These are phyloP conservation scores for slime mould (Dictyostelium discoideum) DNA, from an alignment of 78 protist genomes.

Conservation along the genomic window DNA sequence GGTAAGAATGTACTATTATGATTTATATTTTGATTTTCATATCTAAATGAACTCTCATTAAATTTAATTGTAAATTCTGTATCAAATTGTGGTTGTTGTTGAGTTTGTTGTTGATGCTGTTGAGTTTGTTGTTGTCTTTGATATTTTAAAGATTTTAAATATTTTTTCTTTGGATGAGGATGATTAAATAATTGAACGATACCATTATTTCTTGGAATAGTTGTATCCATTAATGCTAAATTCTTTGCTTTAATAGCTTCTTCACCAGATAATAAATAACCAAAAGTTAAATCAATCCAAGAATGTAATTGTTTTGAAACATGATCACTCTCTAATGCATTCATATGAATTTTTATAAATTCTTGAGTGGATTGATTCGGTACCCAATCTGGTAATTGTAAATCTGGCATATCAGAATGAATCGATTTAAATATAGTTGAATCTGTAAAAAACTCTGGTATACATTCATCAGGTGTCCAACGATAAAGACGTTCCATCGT, in stretches of 20 bases:
- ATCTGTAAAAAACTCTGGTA: slow-evolving; percentile 91
- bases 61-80: slow-evolving; percentile 6
- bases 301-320: slow-evolving; percentile 91
- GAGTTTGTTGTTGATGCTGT: neutral
- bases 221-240: slow-evolving; percentile 53
- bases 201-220: slow-evolving; percentile 58
- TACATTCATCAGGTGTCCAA: slow-evolving; percentile 94
- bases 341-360: slow-evolving; percentile 91
- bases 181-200: slow-evolving; percentile 90
- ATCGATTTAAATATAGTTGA: slow-evolving; percentile 82
- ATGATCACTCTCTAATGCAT: slow-evolving; percentile 89
- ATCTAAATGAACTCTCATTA: neutral
- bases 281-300: slow-evolving; percentile 99
- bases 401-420: slow-evolving; percentile 89
- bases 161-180: slow-evolving; percentile 84
- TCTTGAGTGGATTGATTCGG: slow-evolving; percentile 87
- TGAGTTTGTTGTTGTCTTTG: neutral
- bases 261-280: slow-evolving; percentile 88
- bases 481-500: slow-evolving; percentile 87
- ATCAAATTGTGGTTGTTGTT: neutral
- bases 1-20: neutral
- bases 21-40: neutral
- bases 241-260: slow-evolving; percentile 84
- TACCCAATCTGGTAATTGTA: slow-evolving; percentile 89
- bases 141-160: neutral